These are phyloP conservation scores for Globisporangium sylvaticum DNA, from an alignment of 352 stramenopile species.

Conservation along the genomic window DNA sequence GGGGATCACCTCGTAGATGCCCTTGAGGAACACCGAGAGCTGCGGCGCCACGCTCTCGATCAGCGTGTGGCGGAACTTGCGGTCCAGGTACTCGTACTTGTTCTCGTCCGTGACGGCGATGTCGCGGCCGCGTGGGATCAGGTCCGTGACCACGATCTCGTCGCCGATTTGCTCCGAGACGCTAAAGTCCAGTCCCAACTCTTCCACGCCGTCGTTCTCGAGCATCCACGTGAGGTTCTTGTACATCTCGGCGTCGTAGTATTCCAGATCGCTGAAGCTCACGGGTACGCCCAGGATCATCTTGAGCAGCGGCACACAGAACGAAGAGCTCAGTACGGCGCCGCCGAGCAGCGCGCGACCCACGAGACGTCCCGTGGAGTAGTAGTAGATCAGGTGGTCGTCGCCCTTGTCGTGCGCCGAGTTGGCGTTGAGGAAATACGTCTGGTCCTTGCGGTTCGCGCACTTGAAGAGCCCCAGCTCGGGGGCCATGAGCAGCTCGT, in stretches of 20 bases:
- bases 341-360: constrained; percentile 80
- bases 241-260: constrained; percentile 61
- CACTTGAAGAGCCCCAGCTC: constrained; percentile 48
- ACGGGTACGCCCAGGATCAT: constrained; percentile 95
- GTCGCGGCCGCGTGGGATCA: constrained; percentile 48
- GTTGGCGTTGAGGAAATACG: constrained; percentile 63
- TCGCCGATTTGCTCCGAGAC: constrained; percentile 24
- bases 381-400: constrained; percentile 65
- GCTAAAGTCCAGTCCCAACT: constrained; percentile 60
- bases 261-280: constrained; percentile 91
- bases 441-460: constrained; percentile 43
- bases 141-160: constrained; percentile 34
- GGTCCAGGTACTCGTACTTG: constrained; percentile 92
- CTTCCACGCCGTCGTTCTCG: constrained; percentile 49
- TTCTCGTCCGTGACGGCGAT: constrained; percentile 94
- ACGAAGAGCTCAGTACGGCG: constrained; percentile 92
- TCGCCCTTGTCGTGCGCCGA: constrained; percentile 53
- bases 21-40: constrained; percentile 89
- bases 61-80: constrained; percentile 91
- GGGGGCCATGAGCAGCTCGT: constrained; percentile 44
- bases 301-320: constrained; percentile 96
- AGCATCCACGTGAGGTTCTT: constrained; percentile 65
- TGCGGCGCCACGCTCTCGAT: constrained; percentile 90
- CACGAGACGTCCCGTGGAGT: constrained; percentile 47
- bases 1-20: constrained; percentile 97